phyloP scores from a whole-genome alignment of 305 asterid species.

The Fraxinus baroniana region DNA sequence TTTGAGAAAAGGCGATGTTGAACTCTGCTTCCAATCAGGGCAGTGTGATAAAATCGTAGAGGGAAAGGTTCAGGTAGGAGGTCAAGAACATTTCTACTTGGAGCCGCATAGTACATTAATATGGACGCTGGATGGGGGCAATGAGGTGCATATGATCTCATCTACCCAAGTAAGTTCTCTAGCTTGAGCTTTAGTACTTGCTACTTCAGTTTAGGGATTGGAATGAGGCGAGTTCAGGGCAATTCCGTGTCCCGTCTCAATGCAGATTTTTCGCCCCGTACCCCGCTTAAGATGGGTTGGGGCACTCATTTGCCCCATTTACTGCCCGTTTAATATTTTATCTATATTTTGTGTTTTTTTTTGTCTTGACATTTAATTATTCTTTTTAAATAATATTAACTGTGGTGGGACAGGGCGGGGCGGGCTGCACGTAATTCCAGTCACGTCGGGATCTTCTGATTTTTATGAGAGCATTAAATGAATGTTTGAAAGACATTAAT shows the following conservation, averaged over 20 bases:
- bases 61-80: slow-evolving; percentile 85
- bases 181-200: slow-evolving; percentile 5
- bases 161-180: slow-evolving; percentile 76
- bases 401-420: too few species aligned
- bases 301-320: neutral
- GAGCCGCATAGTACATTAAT: slow-evolving; percentile 82
- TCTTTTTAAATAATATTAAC: neutral
- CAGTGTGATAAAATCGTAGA: slow-evolving; percentile 81
- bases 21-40: slow-evolving; percentile 59
- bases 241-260: neutral
- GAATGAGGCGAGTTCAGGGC: neutral
- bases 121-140: slow-evolving; percentile 90
- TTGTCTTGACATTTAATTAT: neutral
- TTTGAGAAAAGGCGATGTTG: slow-evolving; percentile 67
- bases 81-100: slow-evolving; percentile 97
- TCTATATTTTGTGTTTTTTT: too few species aligned
- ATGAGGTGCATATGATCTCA: slow-evolving; percentile 95
- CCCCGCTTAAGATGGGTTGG: neutral
- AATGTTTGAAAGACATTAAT: neutral
- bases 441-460: neutral
- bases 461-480: neutral
- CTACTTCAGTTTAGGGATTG: neutral
- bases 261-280: neutral
- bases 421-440: neutral
- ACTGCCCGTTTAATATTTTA: too few species aligned